Evolutionary conservation across 257 asterid genomes (phyloP).

Genomic region (Misopates orontium): DNA sequence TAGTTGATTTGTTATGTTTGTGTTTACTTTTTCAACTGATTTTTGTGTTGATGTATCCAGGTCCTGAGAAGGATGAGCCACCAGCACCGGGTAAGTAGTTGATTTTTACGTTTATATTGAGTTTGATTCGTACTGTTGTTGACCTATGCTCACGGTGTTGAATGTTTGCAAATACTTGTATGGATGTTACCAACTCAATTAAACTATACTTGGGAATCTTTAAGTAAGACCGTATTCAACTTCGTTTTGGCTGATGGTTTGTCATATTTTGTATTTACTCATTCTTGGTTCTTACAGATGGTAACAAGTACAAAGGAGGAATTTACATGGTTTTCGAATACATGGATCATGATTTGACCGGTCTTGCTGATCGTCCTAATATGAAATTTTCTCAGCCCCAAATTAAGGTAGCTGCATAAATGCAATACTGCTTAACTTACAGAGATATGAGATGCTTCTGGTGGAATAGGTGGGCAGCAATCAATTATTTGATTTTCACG

Average conservation of each 20-base stretch:
- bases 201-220: not conserved
- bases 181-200: no score
- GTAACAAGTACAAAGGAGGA: conserved; percentile 82
- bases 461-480: conserved; percentile 43
- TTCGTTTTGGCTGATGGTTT: conserved; percentile 5
- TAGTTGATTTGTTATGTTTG: not conserved
- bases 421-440: conserved; percentile 24
- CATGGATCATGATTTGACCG: conserved; percentile 94
- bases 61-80: conserved; percentile 80
- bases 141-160: not conserved
- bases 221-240: not conserved
- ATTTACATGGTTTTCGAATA: conserved; percentile 95
- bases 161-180: not conserved
- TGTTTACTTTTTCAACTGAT: conserved; percentile 23
- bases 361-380: conserved; percentile 93
- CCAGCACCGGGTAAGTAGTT: conserved; percentile 52
- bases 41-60: conserved; percentile 40
- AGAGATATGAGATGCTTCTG: conserved; percentile 37
- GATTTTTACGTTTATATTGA: not conserved
- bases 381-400: conserved; percentile 86
- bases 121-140: not conserved
- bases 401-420: conserved; percentile 58
- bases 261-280: not conserved
- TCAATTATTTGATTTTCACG: conserved; percentile 47
- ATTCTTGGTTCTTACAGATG: conserved; percentile 56